phyloP scores from a whole-genome alignment of 352 stramenopile species.

The Pythium apleroticum region DNA sequence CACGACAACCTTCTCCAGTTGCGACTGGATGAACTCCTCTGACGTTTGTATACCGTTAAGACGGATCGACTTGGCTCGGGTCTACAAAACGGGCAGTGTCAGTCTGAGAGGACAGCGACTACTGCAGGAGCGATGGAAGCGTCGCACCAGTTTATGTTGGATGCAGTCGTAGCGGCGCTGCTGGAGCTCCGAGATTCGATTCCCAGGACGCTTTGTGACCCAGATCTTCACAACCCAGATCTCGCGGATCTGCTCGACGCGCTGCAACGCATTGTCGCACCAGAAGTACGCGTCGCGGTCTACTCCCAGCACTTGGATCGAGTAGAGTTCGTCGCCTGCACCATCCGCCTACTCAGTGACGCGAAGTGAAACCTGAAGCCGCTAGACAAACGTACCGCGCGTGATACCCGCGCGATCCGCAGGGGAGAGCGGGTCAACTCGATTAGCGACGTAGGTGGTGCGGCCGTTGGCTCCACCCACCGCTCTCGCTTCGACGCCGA shows the following conservation, averaged over 20 bases:
- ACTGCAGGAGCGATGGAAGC: not conserved
- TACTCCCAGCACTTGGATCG: conserved; percentile 9
- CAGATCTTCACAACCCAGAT: conserved; percentile 21
- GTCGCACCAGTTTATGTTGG: conserved; percentile 3
- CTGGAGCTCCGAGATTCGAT: not conserved
- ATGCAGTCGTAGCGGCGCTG: conserved; percentile 14
- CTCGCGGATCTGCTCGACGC: conserved; percentile 5
- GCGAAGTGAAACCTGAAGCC: no score
- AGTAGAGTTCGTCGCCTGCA: conserved; percentile 12
- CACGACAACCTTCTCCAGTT: conserved; percentile 16
- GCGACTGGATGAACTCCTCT: conserved; percentile 12
- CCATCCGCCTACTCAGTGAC: no score
- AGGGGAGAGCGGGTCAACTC: not conserved
- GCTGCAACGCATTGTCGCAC: conserved; percentile 7
- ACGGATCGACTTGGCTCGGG: conserved; percentile 18
- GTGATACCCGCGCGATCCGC: conserved; percentile 6
- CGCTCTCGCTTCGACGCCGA: conserved; percentile 1
- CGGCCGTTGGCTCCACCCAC: not conserved
- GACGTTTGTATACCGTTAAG: conserved; percentile 4
- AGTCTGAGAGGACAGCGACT: no score
- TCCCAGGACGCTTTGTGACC: conserved; percentile 7
- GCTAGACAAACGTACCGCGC: not conserved
- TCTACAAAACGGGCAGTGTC: no score
- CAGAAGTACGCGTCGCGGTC: conserved; percentile 8
- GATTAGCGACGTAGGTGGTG: not conserved